Evolutionary conservation across 345 rosid genomes (phyloP), one percentile per base, ranked within the genome.

Genomic region (Hypericum androsaemum): DNA sequence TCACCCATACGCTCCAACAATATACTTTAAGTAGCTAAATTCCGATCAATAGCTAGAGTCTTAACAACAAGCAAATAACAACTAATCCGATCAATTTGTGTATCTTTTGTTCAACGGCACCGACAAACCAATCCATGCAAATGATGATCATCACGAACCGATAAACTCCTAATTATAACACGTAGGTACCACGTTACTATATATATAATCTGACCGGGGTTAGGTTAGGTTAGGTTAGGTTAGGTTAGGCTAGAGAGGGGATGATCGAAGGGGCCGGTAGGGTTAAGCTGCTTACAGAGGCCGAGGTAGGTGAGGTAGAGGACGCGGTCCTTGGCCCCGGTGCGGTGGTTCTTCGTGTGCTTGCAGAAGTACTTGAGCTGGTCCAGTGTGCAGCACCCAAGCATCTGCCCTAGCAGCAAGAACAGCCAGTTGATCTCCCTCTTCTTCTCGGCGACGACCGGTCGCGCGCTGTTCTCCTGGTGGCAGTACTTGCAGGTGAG

Each of bases 311-410:
- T 71, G 40, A 69, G 68, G 64, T 73, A 89, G 12, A 89, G 76
- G 36, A 89, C 77, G 8, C 95, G 86, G 63, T 89, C 82, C 50
- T 89, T 89, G 0, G 97, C 94, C 28, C 89, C 94, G 6, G 95
- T 86, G 0, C 95, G 74, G 61, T 89, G 95, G 50, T 69, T 78
- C 46, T 69, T 73, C 0, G 84, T 73, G 44, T 89, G 89, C 68
- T 84, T 86, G 58, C 98, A 90, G 38, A 89, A 84, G 70, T 90
- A 84, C 78, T 82, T 90, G 52, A 90, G 64, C 64, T 87, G 87
- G 1, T 75, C 77, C 14, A 89, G 72, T 3, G 90, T 80, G 53
- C 92, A 87, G 50, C 72, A 71, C 0, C 95, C 96, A 16, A 89
- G 51, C 57, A 73, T 56, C 61, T 84, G 83, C 10, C 92, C 98